Base-by-base conservation (phyloP, 2,329 filamentous ascomycete genomes). In the Colletotrichum orbiculare region DNA sequence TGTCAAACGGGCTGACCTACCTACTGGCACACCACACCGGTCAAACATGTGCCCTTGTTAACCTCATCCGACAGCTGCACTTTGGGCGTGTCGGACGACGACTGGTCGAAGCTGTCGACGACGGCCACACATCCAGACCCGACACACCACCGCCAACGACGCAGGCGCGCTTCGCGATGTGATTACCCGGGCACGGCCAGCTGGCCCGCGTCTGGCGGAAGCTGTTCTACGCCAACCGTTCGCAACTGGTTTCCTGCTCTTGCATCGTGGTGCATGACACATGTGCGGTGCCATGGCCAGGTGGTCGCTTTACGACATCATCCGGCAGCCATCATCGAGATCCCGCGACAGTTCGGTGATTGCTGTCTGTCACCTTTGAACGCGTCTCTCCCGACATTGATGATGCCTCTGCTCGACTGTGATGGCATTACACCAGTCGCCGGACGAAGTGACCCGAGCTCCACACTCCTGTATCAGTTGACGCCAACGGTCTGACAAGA, bases 211-310 rank as follows among this genome's bases (percentile, higher is more conserved):
- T 47, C 54, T 41, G 54, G 11, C 57, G 58, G 58, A 62, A 65
- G 46, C 25, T 15, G 52, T 25, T 65, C 45, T 49, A 53, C 41
- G 45, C 67, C 67, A 68, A 68, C 60, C 65, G 47, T 48, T 65
- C 41, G 50, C 37, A 17, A 49, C 39, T 50, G n/a, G 11, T 47
- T 50, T 67, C 13, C 48, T 35, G 37, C 50, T 25, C 54, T 58
- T 68, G 67, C 67, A 58, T 56, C 34, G 47, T 38, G 47, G 41
- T 61, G 67, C 67, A 68, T 64, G 53, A 67, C 35, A 63, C 46
- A 47, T 46, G 57, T 68, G 67, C 67, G 57, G 43, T 34, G 54
- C 48, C 39, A 43, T 25, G 54, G 46, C 59, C 58, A 54, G 55
- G 42, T 56, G 61, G 55, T 48, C 34, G 49, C 55, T 49, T 56